Base-by-base conservation (phyloP, 1,284 basidiomycete genomes). In the Malassezia vespertilionis region DNA sequence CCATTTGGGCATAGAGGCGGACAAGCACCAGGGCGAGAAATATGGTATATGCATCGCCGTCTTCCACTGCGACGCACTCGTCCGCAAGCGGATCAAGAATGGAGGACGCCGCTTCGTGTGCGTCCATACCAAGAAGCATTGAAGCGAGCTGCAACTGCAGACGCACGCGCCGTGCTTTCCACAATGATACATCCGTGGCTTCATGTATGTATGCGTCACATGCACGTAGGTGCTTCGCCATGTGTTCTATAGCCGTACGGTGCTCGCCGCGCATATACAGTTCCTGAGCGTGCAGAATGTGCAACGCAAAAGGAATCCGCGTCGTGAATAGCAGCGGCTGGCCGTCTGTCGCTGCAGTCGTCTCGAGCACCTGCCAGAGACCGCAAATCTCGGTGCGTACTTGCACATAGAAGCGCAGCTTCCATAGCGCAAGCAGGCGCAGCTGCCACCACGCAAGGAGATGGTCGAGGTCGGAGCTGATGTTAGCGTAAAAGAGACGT, bases 391-490 rank as follows among this genome's bases (percentile, higher is more conserved):
- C 46, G 7, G 21, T 28, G 5, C 33, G 46, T 11, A 42, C 33
- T 14, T 38, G 34, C 5, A 22, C 8, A 20, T 21, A 49, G 30
- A 38, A 30, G 8, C 21, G 27, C 26, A 49, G 26, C 22, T 49
- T 49, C 32, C 40, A 32, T n/a, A 49, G 31, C 9, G 46, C 28
- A 2, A 44, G 12, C 2, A 43, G 18, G 26, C 46, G 46, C 11
- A 49, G 20, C 15, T 49, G 46, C 46, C 46, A 49, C 46, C 46
- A 49, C 7, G 35, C 33, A 6, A 49, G 9, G 14, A 37, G n/a
- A 26, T 26, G 17, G 3, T 23, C 21, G 7, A 49, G 5, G 24
- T 49, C 41, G 3, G 27, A 18, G 9, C 18, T 12, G 10, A 23
- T 9, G n/a, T n/a, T n/a, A n/a, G n/a, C n/a, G n/a, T n/a, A n/a